These are phyloP conservation scores for Schizosaccharomyces octosporus DNA, from an alignment of 805 yeast species.

Conservation along the genomic window DNA sequence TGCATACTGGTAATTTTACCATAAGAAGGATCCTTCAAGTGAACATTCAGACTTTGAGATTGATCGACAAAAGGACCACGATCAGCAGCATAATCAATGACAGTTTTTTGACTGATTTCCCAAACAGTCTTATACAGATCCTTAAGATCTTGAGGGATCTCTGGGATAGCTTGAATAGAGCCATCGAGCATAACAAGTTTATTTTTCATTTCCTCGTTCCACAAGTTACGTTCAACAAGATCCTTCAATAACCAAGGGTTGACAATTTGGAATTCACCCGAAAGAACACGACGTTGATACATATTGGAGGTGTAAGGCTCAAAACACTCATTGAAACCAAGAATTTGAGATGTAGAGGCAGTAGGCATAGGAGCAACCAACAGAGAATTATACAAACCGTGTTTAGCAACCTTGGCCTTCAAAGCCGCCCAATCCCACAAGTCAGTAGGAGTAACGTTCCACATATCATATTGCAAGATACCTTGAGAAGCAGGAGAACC, in stretches of 20 bases:
- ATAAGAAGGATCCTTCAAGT: conserved; percentile 75
- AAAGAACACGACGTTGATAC: conserved; percentile 67
- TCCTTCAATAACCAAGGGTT: conserved; percentile 69
- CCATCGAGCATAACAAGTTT: conserved; percentile 57
- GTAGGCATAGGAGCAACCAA: conserved; percentile 94
- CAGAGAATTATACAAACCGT: conserved; percentile 70
- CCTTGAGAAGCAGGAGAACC: conserved; percentile 89
- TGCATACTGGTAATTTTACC: conserved; percentile 95
- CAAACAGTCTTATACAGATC: conserved; percentile 79
- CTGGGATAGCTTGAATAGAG: conserved; percentile 52
- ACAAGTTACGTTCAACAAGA: conserved; percentile 53
- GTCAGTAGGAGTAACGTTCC: conserved; percentile 57
- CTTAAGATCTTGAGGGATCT: conserved; percentile 52
- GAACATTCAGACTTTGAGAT: conserved; percentile 79
- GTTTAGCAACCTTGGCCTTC: conserved; percentile 29
- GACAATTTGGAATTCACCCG: conserved; percentile 86
- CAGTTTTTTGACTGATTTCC: conserved; percentile 73
- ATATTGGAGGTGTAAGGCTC: conserved; percentile 89
- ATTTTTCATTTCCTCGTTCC: conserved; percentile 62
- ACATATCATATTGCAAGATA: conserved; percentile 59
- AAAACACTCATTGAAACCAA: conserved; percentile 85
- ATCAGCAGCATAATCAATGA: conserved; percentile 71
- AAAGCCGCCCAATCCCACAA: conserved; percentile 70
- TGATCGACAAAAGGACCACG: conserved; percentile 56
- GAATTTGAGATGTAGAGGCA: conserved; percentile 86